Base-by-base conservation (phyloP, 1,139 yeast species). In the Diutina siamensis region DNA sequence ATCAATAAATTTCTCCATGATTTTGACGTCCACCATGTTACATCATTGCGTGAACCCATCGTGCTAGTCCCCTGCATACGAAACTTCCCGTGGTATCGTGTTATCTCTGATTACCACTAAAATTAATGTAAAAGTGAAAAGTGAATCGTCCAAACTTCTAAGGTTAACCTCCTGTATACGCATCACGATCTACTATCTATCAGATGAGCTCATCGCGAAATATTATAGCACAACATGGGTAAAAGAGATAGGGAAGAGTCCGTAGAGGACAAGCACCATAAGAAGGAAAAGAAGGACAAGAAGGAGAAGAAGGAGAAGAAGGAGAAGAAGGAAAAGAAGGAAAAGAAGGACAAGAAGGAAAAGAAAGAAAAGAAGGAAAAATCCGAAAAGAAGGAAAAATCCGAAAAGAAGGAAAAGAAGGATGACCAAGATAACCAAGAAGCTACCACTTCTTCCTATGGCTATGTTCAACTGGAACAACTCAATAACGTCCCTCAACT, bases 211-310 rank as follows among this genome's bases (percentile, higher is more conserved):
- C 42, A 38, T 38, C 42, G 42, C 42, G 42, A 38, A 25, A 17
- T n/a, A 19, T 20, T 13, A 20, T 13, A 12, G 18, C 8, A 20
- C 32, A 46, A 34, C 35, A 51, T 65, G 70, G 62, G 58, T 44
- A 63, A 64, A 50, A 33, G 35, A 20, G 35, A 40, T 12, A 40
- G 44, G 18, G 35, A 28, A 40, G 35, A 40, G 20, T 12, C 13
- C 9, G 34, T 40, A 28, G 22, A 27, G 18, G 52, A 45, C 17
- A 63, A 66, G 57, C 62, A 60, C 52, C 66, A 62, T 17, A 65
- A 67, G n/a, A n/a, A 61, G 62, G 69, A 72, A 53, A 64, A 65
- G 4, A 65, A 69, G 64, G 67, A 66, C 55, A 71, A 74, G 17
- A 69, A 72, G 65, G 65, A 67, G 55, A 71, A 69, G 3, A 71